Evolutionary conservation across 148 eudicot species (phyloP).

Genomic region (Nyssa sinensis): DNA sequence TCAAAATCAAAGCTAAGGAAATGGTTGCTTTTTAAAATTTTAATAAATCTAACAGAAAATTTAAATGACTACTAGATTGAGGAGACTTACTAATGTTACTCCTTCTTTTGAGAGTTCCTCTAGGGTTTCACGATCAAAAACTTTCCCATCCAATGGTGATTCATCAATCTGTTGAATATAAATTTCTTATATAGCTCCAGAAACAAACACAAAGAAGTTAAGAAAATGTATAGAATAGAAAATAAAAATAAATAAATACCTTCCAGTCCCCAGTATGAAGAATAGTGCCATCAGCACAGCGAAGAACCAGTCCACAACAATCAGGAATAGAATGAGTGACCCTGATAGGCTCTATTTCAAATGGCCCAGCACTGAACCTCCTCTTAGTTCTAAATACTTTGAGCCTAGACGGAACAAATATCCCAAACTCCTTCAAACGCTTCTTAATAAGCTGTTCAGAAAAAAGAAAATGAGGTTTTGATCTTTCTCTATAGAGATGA

Average conservation of each 20-base stretch:
- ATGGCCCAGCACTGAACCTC: slow-evolving; percentile 88
- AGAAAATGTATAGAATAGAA: not conserved
- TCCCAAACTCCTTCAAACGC: slow-evolving; percentile 92
- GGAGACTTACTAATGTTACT: slow-evolving; percentile 75
- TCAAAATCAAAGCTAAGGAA: slow-evolving; percentile 1
- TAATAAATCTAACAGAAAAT: slow-evolving; percentile 1
- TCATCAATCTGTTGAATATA: slow-evolving; percentile 76
- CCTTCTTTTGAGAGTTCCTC: slow-evolving; percentile 97
- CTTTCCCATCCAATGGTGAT: slow-evolving; percentile 86
- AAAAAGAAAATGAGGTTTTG: not conserved
- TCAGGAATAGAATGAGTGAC: slow-evolving; percentile 99
- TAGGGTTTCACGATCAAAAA: slow-evolving; percentile 79
- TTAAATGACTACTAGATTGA: not conserved
- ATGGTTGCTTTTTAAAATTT: not conserved
- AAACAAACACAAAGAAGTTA: slow-evolving; percentile 7
- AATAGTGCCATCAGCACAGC: slow-evolving; percentile 96
- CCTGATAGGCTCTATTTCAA: slow-evolving; percentile 91
- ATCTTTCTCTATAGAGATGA: not conserved
- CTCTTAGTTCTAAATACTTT: slow-evolving; percentile 68
- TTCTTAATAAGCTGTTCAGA: slow-evolving; percentile 83
- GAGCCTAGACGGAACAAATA: slow-evolving; percentile 87
- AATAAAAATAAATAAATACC: slow-evolving; percentile 42
- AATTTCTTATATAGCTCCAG: slow-evolving; percentile 12
- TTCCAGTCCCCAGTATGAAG: slow-evolving; percentile 99
- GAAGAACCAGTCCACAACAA: slow-evolving; percentile 93